Evolutionary conservation across 352 stramenopile species (phyloP).

Genomic region (Phytophthora capsici): DNA sequence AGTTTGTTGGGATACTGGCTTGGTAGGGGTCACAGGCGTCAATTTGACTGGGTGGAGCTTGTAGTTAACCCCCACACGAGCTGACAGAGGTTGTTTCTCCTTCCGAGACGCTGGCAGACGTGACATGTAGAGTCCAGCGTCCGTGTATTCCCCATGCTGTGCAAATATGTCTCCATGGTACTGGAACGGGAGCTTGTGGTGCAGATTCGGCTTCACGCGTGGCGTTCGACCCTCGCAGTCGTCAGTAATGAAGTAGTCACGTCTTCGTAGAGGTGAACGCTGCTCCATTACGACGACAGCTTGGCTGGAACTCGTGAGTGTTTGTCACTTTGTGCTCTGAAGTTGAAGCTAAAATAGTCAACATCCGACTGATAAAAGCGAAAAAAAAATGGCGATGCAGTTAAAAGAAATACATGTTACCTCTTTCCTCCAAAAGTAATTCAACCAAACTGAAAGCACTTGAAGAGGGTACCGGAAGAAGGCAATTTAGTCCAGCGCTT

Average conservation of each 20-base stretch:
- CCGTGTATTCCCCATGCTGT: slow-evolving; percentile 74
- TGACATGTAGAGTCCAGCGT: slow-evolving; percentile 78
- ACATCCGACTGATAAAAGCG: neutral
- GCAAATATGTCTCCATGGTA: slow-evolving; percentile 78
- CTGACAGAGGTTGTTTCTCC: slow-evolving; percentile 37
- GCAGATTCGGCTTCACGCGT: slow-evolving; percentile 31
- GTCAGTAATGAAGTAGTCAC: slow-evolving; percentile 39
- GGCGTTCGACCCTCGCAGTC: slow-evolving; percentile 8
- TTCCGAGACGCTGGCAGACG: slow-evolving; percentile 63
- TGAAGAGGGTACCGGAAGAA: too few species aligned
- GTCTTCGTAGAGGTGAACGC: slow-evolving; percentile 27
- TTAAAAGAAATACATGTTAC: slow-evolving; percentile 22
- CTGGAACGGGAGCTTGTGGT: slow-evolving; percentile 62
- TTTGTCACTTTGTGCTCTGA: neutral
- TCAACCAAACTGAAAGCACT: neutral
- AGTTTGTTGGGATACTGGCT: slow-evolving; percentile 14
- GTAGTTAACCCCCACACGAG: slow-evolving; percentile 40
- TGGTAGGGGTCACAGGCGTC: slow-evolving; percentile 43
- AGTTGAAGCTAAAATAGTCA: slow-evolving; percentile 27
- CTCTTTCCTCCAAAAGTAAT: slow-evolving; percentile 16
- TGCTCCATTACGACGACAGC: slow-evolving; percentile 11
- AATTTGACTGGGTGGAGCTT: slow-evolving; percentile 53
- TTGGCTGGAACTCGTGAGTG: too few species aligned
- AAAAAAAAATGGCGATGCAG: slow-evolving; percentile 20
- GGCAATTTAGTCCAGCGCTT: slow-evolving; percentile 52